Conservation (phyloP, 2,329 filamentous ascomycete species). For the Talaromyces sp. region DNA sequence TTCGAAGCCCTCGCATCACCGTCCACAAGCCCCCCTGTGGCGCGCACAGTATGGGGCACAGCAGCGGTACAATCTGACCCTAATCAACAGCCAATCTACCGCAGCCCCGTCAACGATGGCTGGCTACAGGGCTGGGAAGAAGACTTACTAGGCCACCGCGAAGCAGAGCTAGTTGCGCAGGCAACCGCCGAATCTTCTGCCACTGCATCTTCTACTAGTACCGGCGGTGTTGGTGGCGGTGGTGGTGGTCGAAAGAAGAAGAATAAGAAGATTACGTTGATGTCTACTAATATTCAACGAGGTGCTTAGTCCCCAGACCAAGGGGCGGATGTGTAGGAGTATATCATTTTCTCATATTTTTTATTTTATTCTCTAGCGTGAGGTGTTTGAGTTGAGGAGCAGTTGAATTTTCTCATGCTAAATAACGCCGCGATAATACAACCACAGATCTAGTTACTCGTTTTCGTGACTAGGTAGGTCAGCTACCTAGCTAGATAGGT, state of each 20-base stretch:
- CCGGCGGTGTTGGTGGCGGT: not conserved
- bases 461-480: not conserved
- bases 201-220: conserved; percentile 19
- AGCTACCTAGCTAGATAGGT: not conserved
- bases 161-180: conserved; percentile 49
- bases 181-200: conserved; percentile 34
- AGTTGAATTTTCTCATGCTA: too few relatives aligned
- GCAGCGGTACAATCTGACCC: conserved; percentile 59
- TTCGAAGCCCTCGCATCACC: conserved; percentile 64
- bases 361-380: not conserved
- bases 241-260: conserved; percentile 53
- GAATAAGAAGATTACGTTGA: conserved; percentile 65
- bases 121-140: conserved; percentile 85
- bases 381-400: not conserved
- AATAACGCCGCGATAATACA: not conserved
- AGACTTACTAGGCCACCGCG: conserved; percentile 64
- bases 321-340: not conserved
- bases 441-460: not conserved
- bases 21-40: conserved; percentile 73
- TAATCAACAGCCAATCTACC: conserved; percentile 41
- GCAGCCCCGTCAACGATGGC: conserved; percentile 62
- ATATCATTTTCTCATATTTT: not conserved
- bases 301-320: conserved; percentile 44
- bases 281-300: conserved; percentile 62
- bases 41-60: conserved; percentile 92